Evolutionary conservation across 495 filamentous ascomycete genomes (phyloP).

Genomic region (Penicillium goetzii): DNA sequence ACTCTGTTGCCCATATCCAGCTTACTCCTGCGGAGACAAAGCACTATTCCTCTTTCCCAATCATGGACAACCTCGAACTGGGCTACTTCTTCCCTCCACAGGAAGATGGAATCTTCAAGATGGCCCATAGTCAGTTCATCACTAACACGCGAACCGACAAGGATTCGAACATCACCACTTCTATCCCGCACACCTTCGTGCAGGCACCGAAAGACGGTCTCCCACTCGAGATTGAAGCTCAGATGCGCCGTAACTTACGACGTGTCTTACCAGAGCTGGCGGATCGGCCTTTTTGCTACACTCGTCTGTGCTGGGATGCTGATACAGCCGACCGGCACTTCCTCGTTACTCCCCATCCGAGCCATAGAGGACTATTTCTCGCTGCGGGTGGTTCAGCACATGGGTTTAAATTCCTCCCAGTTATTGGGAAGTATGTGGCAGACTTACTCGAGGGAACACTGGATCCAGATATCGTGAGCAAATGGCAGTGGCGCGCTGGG

Average conservation of each 20-base stretch:
- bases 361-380: constrained; percentile 44
- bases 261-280: constrained; percentile 28
- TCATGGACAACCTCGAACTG: constrained; percentile 30
- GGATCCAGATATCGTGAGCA: constrained; percentile 10
- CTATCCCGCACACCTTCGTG: constrained; percentile 24
- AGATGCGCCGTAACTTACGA: constrained; percentile 25
- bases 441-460: constrained; percentile 46
- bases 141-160: constrained; percentile 5
- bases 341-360: constrained; percentile 53
- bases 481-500: constrained; percentile 28
- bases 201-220: constrained; percentile 17
- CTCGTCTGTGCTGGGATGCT: constrained; percentile 39
- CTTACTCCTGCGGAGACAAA: constrained; percentile 27
- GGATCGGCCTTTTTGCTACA: constrained; percentile 24
- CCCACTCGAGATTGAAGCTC: constrained; percentile 28
- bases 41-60: constrained; percentile 21
- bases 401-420: constrained; percentile 62
- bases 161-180: constrained; percentile 23
- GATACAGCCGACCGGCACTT: constrained; percentile 53
- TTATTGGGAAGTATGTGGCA: constrained; percentile 59
- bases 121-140: constrained; percentile 29
- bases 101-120: constrained; percentile 24
- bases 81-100: constrained; percentile 24
- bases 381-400: constrained; percentile 53
- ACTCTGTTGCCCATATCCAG: constrained; percentile 34